Evolutionary conservation across 2,329 filamentous ascomycete genomes (phyloP), one percentile per base, ranked within the genome.

Genomic region (Colletotrichum costaricense): DNA sequence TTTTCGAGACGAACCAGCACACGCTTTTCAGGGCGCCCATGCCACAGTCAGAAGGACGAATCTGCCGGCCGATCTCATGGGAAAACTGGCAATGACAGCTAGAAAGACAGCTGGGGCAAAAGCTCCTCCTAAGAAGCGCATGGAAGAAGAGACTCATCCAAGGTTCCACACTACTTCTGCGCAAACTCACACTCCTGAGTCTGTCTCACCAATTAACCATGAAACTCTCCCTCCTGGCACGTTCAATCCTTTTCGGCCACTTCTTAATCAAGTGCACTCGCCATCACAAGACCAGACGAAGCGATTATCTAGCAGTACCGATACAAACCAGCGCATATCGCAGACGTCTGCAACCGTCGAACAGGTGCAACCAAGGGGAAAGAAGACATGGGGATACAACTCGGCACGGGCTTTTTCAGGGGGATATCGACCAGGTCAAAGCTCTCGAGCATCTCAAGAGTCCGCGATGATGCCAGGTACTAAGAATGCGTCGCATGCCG

Each of bases 1-100:
- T 9, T 63, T 35, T 62, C 58, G 9, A 8, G 26, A 30, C 11
- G 58, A 60, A 19, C 28, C 9, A 14, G 35, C 14, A n/a, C 14
- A 16, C 2, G 30, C 9, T 42, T 9, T 30, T 12, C 42, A 30
- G 22, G 7, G 35, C 42, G 49, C 56, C 28, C 35, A 49, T 22
- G 38, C 49, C 30, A 60, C 54, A 4, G 56, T 57, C 26, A 64
- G 60, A 26, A 73, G 52, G 46, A 62, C 60, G 4, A 62, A 65
- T 55, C 26, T 62, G 3, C 62, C 67, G 33, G 28, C 71, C 52
- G 71, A 71, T 11, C 60, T 73, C 35, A 55, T 49, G 22, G 49
- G 56, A 30, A 71, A 60, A 54, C 49, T 56, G 26, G 60, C 33
- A 26, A 42, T 62, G 28, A 57, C 71, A 56, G 62, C 67, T 22